These are phyloP conservation scores for Mycena amicta DNA, from an alignment of 768 basidiomycete species.

Conservation along the genomic window DNA sequence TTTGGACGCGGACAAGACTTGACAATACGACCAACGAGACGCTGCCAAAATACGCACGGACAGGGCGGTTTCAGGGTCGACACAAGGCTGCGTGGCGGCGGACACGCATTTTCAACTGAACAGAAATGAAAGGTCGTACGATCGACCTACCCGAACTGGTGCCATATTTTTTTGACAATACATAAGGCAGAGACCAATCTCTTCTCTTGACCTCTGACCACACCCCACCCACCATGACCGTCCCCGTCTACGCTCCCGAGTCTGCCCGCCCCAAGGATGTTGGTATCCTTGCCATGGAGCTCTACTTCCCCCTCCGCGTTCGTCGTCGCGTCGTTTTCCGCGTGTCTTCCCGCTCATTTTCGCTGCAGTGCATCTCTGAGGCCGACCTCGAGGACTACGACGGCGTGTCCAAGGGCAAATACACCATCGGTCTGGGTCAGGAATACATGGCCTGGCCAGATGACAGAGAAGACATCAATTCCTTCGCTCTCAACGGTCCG, in stretches of 20 bases:
- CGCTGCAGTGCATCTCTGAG: conserved; percentile 87
- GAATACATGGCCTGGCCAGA: conserved; percentile 99
- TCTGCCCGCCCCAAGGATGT: conserved; percentile 84
- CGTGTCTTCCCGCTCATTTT: conserved; percentile 12
- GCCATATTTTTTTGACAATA: conserved; percentile 4
- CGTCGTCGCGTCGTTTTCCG: conserved; percentile 29
- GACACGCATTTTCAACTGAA: background rate
- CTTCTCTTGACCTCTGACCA: background rate
- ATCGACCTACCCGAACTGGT: background rate
- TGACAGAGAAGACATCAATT: conserved; percentile 99
- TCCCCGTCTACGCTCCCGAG: conserved; percentile 37
- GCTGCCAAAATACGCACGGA: background rate
- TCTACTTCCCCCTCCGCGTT: conserved; percentile 93
- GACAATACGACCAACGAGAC: too few species aligned
- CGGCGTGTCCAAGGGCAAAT: conserved; percentile 93
- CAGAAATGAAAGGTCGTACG: background rate
- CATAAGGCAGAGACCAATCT: background rate
- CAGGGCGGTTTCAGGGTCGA: background rate
- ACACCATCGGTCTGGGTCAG: conserved; percentile 98
- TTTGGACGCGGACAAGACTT: background rate
- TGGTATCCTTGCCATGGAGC: conserved; percentile 90
- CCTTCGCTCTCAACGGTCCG: conserved; percentile 91
- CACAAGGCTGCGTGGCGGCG: background rate
- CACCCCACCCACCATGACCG: conserved; percentile 28
- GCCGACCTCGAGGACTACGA: conserved; percentile 93